Percentiles rank a stretch among this genome's conserved stretches.
These are phyloP conservation scores for Paramecium bursaria DNA, from an alignment of 73 alveolate species.

Conservation along the genomic window DNA sequence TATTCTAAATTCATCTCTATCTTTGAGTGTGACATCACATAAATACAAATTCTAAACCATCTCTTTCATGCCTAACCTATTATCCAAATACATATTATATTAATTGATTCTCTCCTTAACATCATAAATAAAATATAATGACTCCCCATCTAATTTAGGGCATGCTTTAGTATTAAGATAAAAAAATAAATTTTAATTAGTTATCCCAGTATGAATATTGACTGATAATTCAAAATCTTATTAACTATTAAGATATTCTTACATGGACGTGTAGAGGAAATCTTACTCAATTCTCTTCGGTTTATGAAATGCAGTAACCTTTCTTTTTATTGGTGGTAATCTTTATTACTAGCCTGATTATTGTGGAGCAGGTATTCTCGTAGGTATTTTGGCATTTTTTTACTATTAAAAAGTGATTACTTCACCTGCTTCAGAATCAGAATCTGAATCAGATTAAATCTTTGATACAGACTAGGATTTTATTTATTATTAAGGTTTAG, in stretches of 20 bases:
- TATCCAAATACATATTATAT: slow-evolving; percentile 33
- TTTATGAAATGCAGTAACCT: slow-evolving; percentile 37
- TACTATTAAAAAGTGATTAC: slow-evolving; percentile 6
- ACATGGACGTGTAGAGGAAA: slow-evolving; percentile 1
- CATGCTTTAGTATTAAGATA: slow-evolving; percentile 36
- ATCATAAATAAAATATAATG: slow-evolving; percentile 39
- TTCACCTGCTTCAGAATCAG: slow-evolving; percentile 25
- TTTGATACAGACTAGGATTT: slow-evolving; percentile 38
- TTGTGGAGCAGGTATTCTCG: neutral
- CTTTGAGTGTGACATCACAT: slow-evolving; percentile 53
- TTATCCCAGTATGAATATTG: slow-evolving; percentile 58
- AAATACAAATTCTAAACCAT: slow-evolving; percentile 40
- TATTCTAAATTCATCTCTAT: slow-evolving; percentile 56
- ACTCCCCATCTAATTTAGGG: slow-evolving; percentile 42
- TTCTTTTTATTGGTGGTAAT: slow-evolving; percentile 8
- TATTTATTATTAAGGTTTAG: neutral
- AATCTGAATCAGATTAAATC: neutral
- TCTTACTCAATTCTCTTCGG: slow-evolving; percentile 2
- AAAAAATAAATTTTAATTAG: slow-evolving; percentile 35
- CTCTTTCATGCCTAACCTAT: slow-evolving; percentile 49
- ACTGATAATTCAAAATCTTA: slow-evolving; percentile 54
- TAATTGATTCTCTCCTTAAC: slow-evolving; percentile 26
- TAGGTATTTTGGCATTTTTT: neutral
- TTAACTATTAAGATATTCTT: slow-evolving; percentile 43
- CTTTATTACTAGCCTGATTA: slow-evolving; percentile 2